A percentile compares a stretch with the other conserved stretches of the same genome.
These are phyloP conservation scores for Penicillium daleae DNA, from an alignment of 495 filamentous ascomycete species.

Conservation along the genomic window DNA sequence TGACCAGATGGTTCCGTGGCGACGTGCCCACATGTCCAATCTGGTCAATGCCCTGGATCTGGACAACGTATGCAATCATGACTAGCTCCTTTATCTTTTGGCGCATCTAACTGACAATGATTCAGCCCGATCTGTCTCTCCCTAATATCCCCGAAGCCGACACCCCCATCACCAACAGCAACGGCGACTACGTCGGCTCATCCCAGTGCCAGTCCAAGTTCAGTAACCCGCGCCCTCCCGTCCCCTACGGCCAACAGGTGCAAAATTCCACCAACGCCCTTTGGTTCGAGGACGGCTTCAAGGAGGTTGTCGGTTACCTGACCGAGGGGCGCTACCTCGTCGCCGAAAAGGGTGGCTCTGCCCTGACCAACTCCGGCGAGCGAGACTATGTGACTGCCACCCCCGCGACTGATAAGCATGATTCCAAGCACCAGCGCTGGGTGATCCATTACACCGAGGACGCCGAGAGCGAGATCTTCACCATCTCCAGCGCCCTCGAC, in stretches of 20 bases:
- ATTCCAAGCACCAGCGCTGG: slow-evolving; percentile 51
- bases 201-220: slow-evolving; percentile 47
- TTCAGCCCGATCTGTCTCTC: slow-evolving; percentile 52
- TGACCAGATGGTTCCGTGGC: slow-evolving; percentile 54
- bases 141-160: slow-evolving; percentile 48
- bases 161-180: slow-evolving; percentile 36
- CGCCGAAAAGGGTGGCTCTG: slow-evolving; percentile 37
- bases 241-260: slow-evolving; percentile 54
- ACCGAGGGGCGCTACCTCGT: slow-evolving; percentile 57
- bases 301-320: slow-evolving; percentile 53
- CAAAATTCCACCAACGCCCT: slow-evolving; percentile 32
- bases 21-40: slow-evolving; percentile 58
- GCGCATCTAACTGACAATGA: too few species aligned
- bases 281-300: slow-evolving; percentile 55
- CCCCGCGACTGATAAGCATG: slow-evolving; percentile 39
- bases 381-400: slow-evolving; percentile 29
- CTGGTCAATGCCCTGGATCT: slow-evolving; percentile 58
- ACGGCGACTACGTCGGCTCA: slow-evolving; percentile 48
- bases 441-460: slow-evolving; percentile 48
- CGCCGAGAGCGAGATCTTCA: slow-evolving; percentile 47
- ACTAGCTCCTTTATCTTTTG: too few species aligned
- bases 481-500: slow-evolving; percentile 53
- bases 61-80: slow-evolving; percentile 36
- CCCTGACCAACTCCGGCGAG: slow-evolving; percentile 35
- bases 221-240: slow-evolving; percentile 40